Conservation (phyloP, 169 alveolate species). For the Neospora caninum region DNA sequence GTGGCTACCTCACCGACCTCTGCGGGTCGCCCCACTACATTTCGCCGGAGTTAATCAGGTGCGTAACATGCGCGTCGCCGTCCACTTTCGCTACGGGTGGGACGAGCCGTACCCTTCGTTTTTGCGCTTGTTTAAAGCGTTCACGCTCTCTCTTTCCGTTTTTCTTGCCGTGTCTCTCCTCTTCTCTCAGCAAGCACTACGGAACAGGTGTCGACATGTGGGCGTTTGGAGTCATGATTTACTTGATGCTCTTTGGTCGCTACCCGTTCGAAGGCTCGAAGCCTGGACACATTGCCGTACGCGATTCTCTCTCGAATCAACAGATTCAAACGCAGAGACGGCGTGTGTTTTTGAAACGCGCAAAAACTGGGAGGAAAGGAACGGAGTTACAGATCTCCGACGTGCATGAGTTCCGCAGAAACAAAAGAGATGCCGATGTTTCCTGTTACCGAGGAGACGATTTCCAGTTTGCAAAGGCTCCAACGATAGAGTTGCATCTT, state of each 20-base stretch:
- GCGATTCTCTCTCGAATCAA: too few relatives aligned
- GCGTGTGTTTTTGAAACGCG: too few relatives aligned
- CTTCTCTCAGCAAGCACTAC: conserved; percentile 69
- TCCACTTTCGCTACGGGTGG: neutral
- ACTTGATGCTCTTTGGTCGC: conserved; percentile 77
- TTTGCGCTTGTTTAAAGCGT: neutral
- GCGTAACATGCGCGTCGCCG: neutral
- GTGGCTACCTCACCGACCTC: conserved; percentile 75
- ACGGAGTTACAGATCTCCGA: too few relatives aligned
- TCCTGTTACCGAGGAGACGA: too few relatives aligned
- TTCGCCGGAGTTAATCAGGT: conserved; percentile 80
- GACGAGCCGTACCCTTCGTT: neutral
- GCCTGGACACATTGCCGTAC: conserved; percentile 75
- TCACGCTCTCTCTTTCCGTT: neutral
- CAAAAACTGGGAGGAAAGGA: too few relatives aligned
- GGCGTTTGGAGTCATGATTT: conserved; percentile 80
- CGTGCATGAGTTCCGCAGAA: too few relatives aligned
- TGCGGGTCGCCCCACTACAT: conserved; percentile 81
- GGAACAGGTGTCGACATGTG: conserved; percentile 77
- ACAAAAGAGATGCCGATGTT: too few relatives aligned
- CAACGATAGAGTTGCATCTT: too few relatives aligned
- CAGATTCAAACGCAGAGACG: too few relatives aligned
- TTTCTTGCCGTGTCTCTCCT: neutral
- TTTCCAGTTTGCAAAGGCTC: too few relatives aligned
- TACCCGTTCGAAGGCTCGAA: conserved; percentile 80